Conservation (phyloP, 768 basidiomycete species). For the Tylopilus subfusipes region DNA sequence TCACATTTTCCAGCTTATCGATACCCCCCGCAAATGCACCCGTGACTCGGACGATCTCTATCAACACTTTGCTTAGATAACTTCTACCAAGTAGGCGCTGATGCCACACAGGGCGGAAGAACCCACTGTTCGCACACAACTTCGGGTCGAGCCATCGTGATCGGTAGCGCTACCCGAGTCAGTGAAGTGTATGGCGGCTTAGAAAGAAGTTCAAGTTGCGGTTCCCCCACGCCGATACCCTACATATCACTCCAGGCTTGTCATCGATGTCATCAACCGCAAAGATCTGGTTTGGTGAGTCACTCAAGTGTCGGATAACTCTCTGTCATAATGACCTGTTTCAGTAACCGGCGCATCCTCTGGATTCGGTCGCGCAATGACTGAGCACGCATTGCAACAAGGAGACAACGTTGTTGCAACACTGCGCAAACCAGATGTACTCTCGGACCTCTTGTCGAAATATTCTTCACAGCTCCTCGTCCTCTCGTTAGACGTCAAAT, state of each 20-base stretch:
- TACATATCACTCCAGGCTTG: too few species aligned
- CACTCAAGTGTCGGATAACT: background rate
- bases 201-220: too few species aligned
- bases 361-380: conserved; percentile 37
- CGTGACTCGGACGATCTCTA: too few species aligned
- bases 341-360: conserved; percentile 41
- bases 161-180: too few species aligned
- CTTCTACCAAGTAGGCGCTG: too few species aligned
- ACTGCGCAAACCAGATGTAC: conserved; percentile 29
- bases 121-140: too few species aligned
- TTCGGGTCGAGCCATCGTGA: too few species aligned
- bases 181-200: too few species aligned
- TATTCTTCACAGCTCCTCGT: conserved; percentile 36
- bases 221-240: too few species aligned
- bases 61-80: too few species aligned
- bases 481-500: conserved; percentile 39
- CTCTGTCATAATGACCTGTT: background rate
- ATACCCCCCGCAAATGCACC: background rate
- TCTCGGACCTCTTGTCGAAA: conserved; percentile 27
- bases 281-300: conserved; percentile 27
- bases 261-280: conserved; percentile 3
- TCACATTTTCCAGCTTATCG: too few species aligned
- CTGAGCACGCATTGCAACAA: conserved; percentile 32
- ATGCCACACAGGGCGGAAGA: too few species aligned
- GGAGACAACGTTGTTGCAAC: conserved; percentile 45